Base-by-base conservation (phyloP, 2,329 filamentous ascomycete genomes). In the Beauveria pseudobassiana region DNA sequence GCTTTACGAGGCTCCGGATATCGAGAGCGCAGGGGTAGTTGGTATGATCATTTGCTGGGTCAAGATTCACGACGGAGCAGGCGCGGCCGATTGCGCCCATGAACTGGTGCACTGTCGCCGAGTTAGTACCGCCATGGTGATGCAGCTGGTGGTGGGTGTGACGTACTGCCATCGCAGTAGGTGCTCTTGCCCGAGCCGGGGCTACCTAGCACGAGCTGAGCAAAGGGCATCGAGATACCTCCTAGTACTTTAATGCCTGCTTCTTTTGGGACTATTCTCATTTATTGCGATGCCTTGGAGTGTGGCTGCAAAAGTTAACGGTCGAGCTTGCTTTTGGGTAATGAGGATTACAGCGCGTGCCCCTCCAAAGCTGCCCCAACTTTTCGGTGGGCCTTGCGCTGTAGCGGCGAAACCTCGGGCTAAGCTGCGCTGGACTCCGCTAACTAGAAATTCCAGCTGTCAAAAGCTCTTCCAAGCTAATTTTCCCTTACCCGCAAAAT, bases 151-250 rank as follows among this genome's bases (percentile, higher is more conserved):
- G 38, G 55, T 40, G 34, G 12, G 8, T 26, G 18, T 6, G 38
- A 70, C 85, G 74, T 75, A 88, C 86, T 96, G 72, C 95, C 95
- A 86, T 98, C 91, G 80, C 93, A 98, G 74, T 96, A 97, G 8
- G 95, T 99, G 66, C 92, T 97, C 78, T 99, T 99, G 64, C 95
- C 95, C 34, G 92, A 87, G 69, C 95, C 95, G 7, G 95, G 95
- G 67, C 93, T 93, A n/a, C 95, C 95, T 69, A 96, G 87, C 43
- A 96, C 87, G 49, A 97, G 86, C 77, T 96, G 90, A 63, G 81
- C 83, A 69, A 86, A 86, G 55, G 83, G 82, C 83, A 86, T 86
- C 30, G 12, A 3, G 5, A 28, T 12, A 9, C 3, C 24, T 38
- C 14, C 14, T 1, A 6, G 3, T 3, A 5, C 38, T 16, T 20